Evolutionary conservation across 768 basidiomycete species (phyloP), one percentile per base, ranked within the genome.

Genomic region (Podaxis mareebaensis): DNA sequence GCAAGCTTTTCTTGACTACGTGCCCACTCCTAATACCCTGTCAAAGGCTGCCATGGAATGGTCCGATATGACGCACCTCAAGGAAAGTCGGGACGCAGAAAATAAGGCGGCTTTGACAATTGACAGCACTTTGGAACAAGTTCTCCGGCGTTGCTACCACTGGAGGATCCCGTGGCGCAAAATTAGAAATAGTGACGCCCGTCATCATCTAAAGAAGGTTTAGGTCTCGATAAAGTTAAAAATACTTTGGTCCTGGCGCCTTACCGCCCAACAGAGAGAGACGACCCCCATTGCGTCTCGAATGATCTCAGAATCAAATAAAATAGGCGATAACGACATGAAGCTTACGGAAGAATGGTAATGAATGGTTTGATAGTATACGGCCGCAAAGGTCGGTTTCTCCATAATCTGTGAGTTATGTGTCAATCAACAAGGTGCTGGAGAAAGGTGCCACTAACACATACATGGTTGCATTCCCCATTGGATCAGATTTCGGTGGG

Each of bases 341-440:
- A 28, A n/a, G 57, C 69, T 22, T 63, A 71, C 68, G 70, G 57
- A 69, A 72, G 17, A 67, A 62, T 17, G 71, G 69, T 3, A 68
- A 53, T 10, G 68, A 55, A 40, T 72, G 71, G 30, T 61, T 66
- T 33, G 68, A 67, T 3, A 70, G 54, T 3, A 69, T 49, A 5
- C 65, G 63, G 15, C 70, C 70, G 60, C 68, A 69, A 5, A 73
- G 33, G 58, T 73, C 72, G 10, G 58, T 60, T 58, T 73, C 69
- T 40, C 69, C 72, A 28, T 68, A 67, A 60, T 65, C 70, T 72
- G 55, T 4, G 20, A 40, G 11, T n/a, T 17, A 36, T 8, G 15
- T n/a, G 13, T 48, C 8, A 52, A 49, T 28, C 51, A 57, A 17
- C 20, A 44, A 33, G 13, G 8, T 10, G 53, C 33, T n/a, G 17